These are phyloP conservation scores for Suhomyces anneliseae DNA, from an alignment of 1,139 yeast species.

Conservation along the genomic window DNA sequence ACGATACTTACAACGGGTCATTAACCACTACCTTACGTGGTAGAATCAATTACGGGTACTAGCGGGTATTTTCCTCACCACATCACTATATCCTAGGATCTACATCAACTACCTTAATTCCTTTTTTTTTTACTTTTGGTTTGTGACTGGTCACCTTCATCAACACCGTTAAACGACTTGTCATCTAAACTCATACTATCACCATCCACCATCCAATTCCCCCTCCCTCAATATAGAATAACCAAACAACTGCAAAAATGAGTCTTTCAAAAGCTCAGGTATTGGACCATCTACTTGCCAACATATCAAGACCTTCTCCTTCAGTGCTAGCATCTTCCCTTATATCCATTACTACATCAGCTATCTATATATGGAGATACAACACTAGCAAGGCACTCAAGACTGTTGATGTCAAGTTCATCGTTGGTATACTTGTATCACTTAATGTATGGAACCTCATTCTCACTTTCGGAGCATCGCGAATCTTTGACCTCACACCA, in stretches of 20 bases:
- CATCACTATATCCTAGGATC: too few species aligned
- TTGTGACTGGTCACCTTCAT: too few species aligned
- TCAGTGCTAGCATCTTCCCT: conserved; percentile 1
- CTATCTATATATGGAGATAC: conserved; percentile 3
- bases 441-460: conserved; percentile 16
- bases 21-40: too few species aligned
- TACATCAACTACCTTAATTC: too few species aligned
- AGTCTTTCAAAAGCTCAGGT: conserved; percentile 5
- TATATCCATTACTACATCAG: neutral
- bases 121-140: too few species aligned
- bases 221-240: neutral
- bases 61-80: too few species aligned
- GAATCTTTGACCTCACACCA: conserved; percentile 1
- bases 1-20: too few species aligned
- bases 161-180: too few species aligned
- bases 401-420: conserved; percentile 5
- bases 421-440: conserved; percentile 4
- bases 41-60: too few species aligned
- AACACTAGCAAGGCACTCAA: conserved; percentile 1
- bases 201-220: neutral
- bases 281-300: conserved; percentile 2
- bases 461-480: conserved; percentile 1
- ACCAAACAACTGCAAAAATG: neutral
- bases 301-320: neutral
- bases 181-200: neutral